These are phyloP conservation scores for Pyrus hybrid DNA, from an alignment of 331 rosid species.

Conservation along the genomic window DNA sequence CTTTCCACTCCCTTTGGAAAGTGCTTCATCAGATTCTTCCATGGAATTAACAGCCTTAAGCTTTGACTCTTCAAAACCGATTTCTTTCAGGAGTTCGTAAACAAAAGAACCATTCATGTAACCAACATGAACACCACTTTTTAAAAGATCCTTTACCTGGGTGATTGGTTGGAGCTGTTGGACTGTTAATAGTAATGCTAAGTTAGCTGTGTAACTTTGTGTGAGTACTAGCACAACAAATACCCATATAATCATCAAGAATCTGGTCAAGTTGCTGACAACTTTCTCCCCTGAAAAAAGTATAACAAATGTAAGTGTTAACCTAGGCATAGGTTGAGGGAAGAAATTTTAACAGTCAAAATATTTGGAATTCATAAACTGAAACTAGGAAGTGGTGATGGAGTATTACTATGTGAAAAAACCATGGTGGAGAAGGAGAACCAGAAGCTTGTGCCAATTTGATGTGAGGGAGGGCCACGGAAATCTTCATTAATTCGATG, in stretches of 20 bases:
- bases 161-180: conserved; percentile 33
- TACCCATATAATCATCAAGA: conserved; percentile 45
- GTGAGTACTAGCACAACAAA: conserved; percentile 16
- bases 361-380: neutral
- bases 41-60: conserved; percentile 14
- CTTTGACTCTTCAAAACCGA: conserved; percentile 26
- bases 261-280: conserved; percentile 42
- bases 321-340: no score
- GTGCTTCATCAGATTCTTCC: conserved; percentile 26
- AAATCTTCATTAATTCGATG: conserved; percentile 40
- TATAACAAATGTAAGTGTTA: no score
- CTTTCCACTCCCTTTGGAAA: neutral
- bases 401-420: conserved; percentile 35
- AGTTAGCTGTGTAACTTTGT: conserved; percentile 21
- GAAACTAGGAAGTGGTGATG: neutral
- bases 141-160: conserved; percentile 19
- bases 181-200: conserved; percentile 38
- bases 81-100: conserved; percentile 14
- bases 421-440: conserved; percentile 54
- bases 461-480: conserved; percentile 33
- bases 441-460: conserved; percentile 54
- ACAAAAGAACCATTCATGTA: conserved; percentile 29
- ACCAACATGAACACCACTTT: conserved; percentile 29
- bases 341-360: neutral
- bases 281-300: conserved; percentile 40